Evolutionary conservation across 352 stramenopile genomes (phyloP).

Genomic region (Phytophthora constricta): DNA sequence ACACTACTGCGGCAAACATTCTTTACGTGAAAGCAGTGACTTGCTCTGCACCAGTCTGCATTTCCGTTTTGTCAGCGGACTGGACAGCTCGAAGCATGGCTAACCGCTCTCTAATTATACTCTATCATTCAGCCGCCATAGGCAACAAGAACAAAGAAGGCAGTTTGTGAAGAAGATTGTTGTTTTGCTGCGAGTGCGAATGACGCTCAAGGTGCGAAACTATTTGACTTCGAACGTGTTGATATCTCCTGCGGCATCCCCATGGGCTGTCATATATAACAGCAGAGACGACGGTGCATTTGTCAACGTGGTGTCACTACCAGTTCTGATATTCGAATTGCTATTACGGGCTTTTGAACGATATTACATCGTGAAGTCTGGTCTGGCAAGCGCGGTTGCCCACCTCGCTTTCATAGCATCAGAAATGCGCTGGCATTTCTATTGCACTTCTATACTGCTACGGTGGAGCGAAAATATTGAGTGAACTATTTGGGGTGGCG

Average conservation of each 20-base stretch:
- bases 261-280: neutral
- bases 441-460: conserved; percentile 1
- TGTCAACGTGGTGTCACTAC: neutral
- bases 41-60: no score
- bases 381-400: neutral
- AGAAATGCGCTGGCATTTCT: conserved; percentile 2
- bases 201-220: neutral
- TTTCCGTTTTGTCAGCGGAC: no score
- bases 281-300: neutral
- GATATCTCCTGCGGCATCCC: neutral
- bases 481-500: conserved; percentile 1
- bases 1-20: no score
- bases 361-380: neutral
- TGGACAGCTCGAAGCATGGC: no score
- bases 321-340: neutral
- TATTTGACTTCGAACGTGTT: conserved; percentile 4
- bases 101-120: no score
- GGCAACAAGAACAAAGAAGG: neutral
- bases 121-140: neutral
- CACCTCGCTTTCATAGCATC: neutral
- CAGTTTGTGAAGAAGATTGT: neutral
- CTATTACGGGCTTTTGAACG: neutral
- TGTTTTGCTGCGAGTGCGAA: neutral
- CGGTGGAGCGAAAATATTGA: neutral
- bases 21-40: no score